Base-by-base conservation (phyloP, 495 filamentous ascomycete genomes). In the Penicillium fimorum region DNA sequence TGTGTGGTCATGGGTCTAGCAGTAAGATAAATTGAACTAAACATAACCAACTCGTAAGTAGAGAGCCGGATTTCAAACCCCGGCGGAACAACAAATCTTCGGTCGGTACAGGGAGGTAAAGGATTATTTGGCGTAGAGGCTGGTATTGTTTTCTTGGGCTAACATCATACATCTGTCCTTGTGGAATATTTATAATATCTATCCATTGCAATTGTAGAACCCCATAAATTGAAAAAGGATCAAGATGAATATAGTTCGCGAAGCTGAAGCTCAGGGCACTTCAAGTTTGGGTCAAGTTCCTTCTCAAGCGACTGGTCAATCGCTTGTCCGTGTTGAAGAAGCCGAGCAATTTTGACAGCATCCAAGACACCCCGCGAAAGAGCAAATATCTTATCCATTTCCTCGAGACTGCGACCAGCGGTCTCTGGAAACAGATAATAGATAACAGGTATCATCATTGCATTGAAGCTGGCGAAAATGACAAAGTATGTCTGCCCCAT, bases 401-500 rank as follows among this genome's bases (percentile, higher is more conserved):
- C 79, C 59, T 82, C 79, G 4, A 82, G 71, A 5, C 68, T 72
- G 18, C 79, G 76, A 4, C 70, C 74, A 15, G 76, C 72, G 2
- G 84, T 86, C 66, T 87, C 85, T 4, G 82, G 84, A 62, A 81
- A 84, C 38, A 76, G 56, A 50, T 85, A 77, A 63, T 83, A 87
- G 22, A 86, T 75, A 24, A 82, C 69, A 2, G 82, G 82, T 0
- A 86, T 72, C 68, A 87, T 86, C 20, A 75, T 56, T 22, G 72
- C 72, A 64, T 86, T 86, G 64, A 85, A 79, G 12, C 78, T 73
- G 6, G 66, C 64, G 35, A 64, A 68, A 4, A 68, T 40, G 15
- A 65, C 49, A 22, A 66, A 68, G 47, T 58, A 68, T 37, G 47
- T 49, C 45, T 63, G 63, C 2, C 57, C 60, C 43, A 68, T 65